Evolutionary conservation across 2,329 filamentous ascomycete genomes (phyloP), one percentile per base, ranked within the genome.

Genomic region (Monosporascus sp.): DNA sequence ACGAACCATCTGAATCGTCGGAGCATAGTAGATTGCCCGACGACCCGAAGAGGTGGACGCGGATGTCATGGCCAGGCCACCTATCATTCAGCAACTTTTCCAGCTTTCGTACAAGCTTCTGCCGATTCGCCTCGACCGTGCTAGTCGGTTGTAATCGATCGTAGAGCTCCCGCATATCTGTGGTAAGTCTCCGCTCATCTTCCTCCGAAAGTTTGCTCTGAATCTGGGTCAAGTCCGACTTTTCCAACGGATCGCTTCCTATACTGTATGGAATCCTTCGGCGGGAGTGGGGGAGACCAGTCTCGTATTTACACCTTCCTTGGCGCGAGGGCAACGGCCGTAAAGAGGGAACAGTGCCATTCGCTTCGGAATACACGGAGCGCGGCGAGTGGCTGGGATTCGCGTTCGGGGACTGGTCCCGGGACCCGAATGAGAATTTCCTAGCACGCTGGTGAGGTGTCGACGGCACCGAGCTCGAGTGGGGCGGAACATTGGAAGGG

Each of bases 11-110:
- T 50, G 94, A 99, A 67, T 97, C 91, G 71, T 91, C 92, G 36
- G 93, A 96, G 72, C 91, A 97, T 53, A 99, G 77, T 69, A 94
- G 76, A 71, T 99, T 99, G 48, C 94, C 94, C 5, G 94, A 97
- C 5, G 94, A 97, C n/a, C 94, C 94, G 79, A 99, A 99, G 17
- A 97, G 84, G 69, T 94, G 87, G 37, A 97, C 94, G 61, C 83
- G 86, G 66, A 97, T 97, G 56, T 95, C 82, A 64, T 91, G 87
- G 1, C 89, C 91, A 1, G 94, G 94, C 90, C 93, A 99, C 67
- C 95, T 85, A 7, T 89, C 82, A 65, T 95, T 94, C 68, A 99
- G 85, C 41, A 97, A 83, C 61, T 82, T 86, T 71, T 96, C 89
- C 64, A 99, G 75, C 74, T 97, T 99, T 60, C 80, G 76, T n/a